Evolutionary conservation across 1,284 basidiomycete species (phyloP), one percentile per base, ranked within the genome.

Genomic region (Mycena citricolor): DNA sequence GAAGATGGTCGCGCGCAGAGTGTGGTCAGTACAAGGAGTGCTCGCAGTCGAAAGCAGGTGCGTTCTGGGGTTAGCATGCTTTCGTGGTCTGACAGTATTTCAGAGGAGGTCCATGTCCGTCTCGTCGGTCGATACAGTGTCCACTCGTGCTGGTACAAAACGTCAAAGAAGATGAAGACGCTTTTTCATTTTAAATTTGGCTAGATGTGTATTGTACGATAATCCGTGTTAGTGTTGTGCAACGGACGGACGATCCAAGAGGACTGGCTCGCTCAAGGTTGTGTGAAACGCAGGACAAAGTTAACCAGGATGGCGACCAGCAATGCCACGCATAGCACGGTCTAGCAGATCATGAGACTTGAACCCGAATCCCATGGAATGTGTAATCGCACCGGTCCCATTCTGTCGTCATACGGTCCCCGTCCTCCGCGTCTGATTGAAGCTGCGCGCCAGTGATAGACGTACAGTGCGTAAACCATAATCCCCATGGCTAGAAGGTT

Each of bases 331-430:
- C 93, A 97, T 25, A 97, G 67, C 24, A 95, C 68, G 5, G 94
- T 95, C 88, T 95, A 39, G 20, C 46, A 25, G 45, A 47, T 26
- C 49, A 28, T 45, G 32, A 54, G n/a, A 39, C 24, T 28, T 39
- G 20, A 31, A 20, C 35, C n/a, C 32, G 38, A 32, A 36, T 32
- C 44, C 32, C 29, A 44, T 43, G 41, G 40, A 29, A 31, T 56
- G 36, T 45, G 17, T 42, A 44, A 47, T 49, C 70, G 49, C 57
- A 76, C 71, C 29, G 68, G 68, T 22, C 94, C 94, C 42, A 98
- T 67, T 45, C 97, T 81, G 70, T 99, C 95, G 60, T 99, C 97
- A 67, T 99, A 99, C 2, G 95, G 94, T 17, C 94, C 95, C 41
- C 89, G 82, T 11, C 94, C 92, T 34, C 94, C 88, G 46, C 83